These are phyloP conservation scores for Lactarius tabidus DNA, from an alignment of 768 basidiomycete genomes.

Conservation along the genomic window DNA sequence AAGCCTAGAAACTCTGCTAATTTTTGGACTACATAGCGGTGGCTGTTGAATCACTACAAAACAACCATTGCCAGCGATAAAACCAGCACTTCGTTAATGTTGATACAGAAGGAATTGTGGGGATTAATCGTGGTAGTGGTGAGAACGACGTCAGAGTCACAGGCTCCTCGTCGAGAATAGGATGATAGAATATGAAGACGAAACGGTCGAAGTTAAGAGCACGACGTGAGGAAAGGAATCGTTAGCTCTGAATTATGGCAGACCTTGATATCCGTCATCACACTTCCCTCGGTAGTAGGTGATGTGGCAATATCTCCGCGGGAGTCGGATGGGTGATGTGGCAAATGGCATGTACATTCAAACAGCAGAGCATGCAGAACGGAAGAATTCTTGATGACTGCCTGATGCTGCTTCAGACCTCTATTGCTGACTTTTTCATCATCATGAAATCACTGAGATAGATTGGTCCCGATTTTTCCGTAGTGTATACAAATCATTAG, in stretches of 20 bases:
- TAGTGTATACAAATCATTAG: not conserved
- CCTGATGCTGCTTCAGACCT: not conserved
- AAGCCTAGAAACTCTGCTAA: not conserved
- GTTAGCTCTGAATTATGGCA: too few species aligned
- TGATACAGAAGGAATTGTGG: not conserved
- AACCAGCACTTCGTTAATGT: not conserved
- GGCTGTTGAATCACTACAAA: not conserved
- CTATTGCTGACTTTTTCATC: too few species aligned
- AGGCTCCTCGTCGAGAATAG: not conserved
- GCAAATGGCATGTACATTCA: not conserved
- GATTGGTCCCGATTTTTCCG: too few species aligned
- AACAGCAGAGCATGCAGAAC: not conserved
- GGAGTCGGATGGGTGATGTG: not conserved
- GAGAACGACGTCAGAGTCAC: not conserved
- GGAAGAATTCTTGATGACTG: not conserved
- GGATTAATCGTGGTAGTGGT: not conserved
- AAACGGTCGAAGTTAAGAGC: too few species aligned
- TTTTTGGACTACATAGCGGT: not conserved
- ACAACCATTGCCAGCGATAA: not conserved
- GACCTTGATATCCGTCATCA: too few species aligned
- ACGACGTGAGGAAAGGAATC: too few species aligned
- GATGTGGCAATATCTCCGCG: not conserved
- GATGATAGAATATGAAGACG: too few species aligned
- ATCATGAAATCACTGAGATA: too few species aligned
- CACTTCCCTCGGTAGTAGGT: too few species aligned